Conservation (phyloP, 2,329 filamentous ascomycete species). For the Penicillium sclerotigenum region DNA sequence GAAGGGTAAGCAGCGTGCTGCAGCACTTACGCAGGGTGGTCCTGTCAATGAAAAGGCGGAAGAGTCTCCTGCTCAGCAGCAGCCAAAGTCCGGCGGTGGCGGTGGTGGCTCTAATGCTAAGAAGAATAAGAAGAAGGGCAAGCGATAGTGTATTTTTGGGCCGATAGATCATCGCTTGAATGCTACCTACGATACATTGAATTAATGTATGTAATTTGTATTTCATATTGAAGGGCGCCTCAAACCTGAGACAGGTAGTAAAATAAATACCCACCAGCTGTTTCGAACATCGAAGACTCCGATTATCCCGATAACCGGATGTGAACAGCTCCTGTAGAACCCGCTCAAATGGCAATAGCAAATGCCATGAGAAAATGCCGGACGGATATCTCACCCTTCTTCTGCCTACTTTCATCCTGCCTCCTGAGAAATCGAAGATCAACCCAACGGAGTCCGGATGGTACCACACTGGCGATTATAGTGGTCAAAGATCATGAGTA, state of each 20-base stretch:
- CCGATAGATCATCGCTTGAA: slow-evolving; percentile 3
- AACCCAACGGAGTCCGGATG: slow-evolving; percentile 35
- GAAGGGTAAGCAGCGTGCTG: slow-evolving; percentile 81
- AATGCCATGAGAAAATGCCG: neutral
- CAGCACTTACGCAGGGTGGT: slow-evolving; percentile 80
- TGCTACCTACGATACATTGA: slow-evolving; percentile 7
- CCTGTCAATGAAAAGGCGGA: slow-evolving; percentile 70
- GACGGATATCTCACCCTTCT: neutral
- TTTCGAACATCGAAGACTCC: neutral
- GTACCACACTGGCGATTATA: slow-evolving; percentile 38
- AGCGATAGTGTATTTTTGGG: slow-evolving; percentile 35
- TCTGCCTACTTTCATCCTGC: too few relatives aligned
- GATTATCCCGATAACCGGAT: too few relatives aligned
- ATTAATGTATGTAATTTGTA: neutral
- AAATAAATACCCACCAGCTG: neutral
- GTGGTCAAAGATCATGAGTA: slow-evolving; percentile 36
- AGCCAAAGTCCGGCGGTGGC: slow-evolving; percentile 34
- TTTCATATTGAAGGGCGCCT: neutral
- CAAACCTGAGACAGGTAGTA: neutral
- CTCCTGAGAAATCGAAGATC: neutral
- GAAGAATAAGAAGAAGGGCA: slow-evolving; percentile 52
- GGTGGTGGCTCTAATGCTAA: slow-evolving; percentile 39
- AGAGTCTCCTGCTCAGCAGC: slow-evolving; percentile 42
- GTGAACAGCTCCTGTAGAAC: neutral
- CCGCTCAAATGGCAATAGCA: neutral